Base-by-base conservation (phyloP, 495 filamentous ascomycete genomes). In the Aspergillus kassunensis region DNA sequence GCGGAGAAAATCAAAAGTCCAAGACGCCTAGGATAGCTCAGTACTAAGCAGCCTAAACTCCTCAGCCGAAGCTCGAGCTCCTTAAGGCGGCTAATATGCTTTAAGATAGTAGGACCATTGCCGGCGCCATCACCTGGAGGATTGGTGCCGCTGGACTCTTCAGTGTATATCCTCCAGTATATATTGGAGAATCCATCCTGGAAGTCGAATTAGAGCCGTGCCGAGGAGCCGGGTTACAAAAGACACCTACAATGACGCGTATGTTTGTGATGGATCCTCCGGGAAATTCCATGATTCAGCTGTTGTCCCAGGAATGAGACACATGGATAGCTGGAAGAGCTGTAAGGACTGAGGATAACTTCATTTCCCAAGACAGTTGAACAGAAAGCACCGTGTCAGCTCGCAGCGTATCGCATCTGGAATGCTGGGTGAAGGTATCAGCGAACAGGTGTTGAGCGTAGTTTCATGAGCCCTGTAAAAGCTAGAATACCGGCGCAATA, bases 181-280 rank as follows among this genome's bases (percentile, higher is more conserved):
- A 77, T 75, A 23, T 65, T 69, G 58, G 71, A 74, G 66, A 75
- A 77, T 23, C 74, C 72, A 66, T 75, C 70, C 74, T 77, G 33
- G 13, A 23, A 45, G 27, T 11, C 16, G 23, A 19, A 48, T 72
- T 55, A 71, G 56, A 57, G 43, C 51, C 40, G 34, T 20, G 21
- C 23, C 5, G 15, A 30, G 15, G 40, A 39, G 15, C 10, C 24
- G 23, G 13, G 34, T 15, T 20, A 29, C 10, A 31, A 44, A 46
- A 19, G 53, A 35, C 16, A 66, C 74, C 63, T 65, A 76, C 73
- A 65, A 76, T 68, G 39, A 68, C 63, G 65, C 69, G 67, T 53
- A 75, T 64, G 56, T 77, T 77, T 41, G 74, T 77, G 57, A 66
- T 69, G 51, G 67, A 70, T 53, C 66, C 64, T 55, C 70, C 71